These are phyloP conservation scores for Eleusine coracana DNA, from an alignment of 176 grass and related monocot genomes.

Conservation along the genomic window DNA sequence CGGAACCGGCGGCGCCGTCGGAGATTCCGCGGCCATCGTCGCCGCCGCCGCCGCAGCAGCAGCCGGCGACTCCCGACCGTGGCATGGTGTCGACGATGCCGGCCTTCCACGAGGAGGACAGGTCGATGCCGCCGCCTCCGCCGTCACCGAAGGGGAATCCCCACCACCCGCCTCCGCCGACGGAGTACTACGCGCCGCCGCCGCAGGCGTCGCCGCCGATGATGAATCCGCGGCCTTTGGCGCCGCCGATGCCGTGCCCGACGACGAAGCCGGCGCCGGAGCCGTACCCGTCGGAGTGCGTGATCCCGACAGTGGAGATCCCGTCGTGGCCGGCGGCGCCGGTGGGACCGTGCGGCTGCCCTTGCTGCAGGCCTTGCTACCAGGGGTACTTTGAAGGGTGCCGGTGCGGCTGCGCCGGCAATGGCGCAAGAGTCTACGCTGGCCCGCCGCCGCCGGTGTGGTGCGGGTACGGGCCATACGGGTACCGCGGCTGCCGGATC, in stretches of 20 bases:
- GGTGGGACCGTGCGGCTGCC: conserved; percentile 10
- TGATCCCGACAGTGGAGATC: conserved; percentile 34
- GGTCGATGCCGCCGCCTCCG: neutral
- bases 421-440: conserved; percentile 12
- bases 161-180: neutral
- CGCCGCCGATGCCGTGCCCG: neutral
- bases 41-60: neutral
- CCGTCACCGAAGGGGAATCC: neutral
- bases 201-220: neutral
- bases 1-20: neutral
- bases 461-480: neutral
- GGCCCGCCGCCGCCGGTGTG: neutral
- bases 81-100: neutral
- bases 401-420: conserved; percentile 36
- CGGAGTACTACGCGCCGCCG: neutral
- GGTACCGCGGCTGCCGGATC: conserved; percentile 44
- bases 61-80: neutral
- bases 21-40: neutral
- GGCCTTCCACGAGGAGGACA: conserved; percentile 5
- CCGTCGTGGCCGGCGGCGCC: conserved; percentile 39
- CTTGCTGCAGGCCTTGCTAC: conserved; percentile 52
- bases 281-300: neutral
- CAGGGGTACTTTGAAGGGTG: conserved; percentile 55
- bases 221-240: neutral
- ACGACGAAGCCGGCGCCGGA: neutral